Percentiles rank a stretch among this genome's conserved stretches.
Conservation (phyloP, 176 grass and related monocot genomes). For the Cymbopogon citratus region DNA sequence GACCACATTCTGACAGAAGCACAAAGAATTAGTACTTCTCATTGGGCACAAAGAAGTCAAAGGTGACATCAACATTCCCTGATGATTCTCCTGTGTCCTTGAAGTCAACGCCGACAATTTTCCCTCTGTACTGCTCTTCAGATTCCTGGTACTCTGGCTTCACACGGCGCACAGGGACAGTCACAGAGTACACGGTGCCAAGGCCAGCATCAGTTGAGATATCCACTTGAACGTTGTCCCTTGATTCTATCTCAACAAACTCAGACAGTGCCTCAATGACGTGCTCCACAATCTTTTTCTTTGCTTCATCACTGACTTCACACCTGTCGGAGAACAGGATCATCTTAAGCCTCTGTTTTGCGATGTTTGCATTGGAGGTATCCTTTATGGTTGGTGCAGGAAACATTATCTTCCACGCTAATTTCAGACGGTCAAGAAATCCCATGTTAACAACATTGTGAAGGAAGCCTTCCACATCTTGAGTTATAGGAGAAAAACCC, state of each 20-base stretch:
- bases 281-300: conserved; percentile 85
- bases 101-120: conserved; percentile 72
- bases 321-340: conserved; percentile 92
- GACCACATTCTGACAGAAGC: neutral
- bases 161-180: conserved; percentile 71
- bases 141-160: conserved; percentile 89
- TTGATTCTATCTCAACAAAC: conserved; percentile 89
- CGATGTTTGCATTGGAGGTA: conserved; percentile 83
- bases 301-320: conserved; percentile 84
- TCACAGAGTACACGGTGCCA: conserved; percentile 81
- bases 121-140: conserved; percentile 80
- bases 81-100: conserved; percentile 80
- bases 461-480: conserved; percentile 67
- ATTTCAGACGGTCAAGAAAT: conserved; percentile 68
- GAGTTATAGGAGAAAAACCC: conserved; percentile 44
- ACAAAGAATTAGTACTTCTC: conserved; percentile 43
- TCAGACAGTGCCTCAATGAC: conserved; percentile 66
- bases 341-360: conserved; percentile 96
- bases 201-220: conserved; percentile 78
- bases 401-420: conserved; percentile 87
- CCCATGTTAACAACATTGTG: conserved; percentile 59
- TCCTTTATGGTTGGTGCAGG: conserved; percentile 45
- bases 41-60: conserved; percentile 75
- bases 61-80: conserved; percentile 78
- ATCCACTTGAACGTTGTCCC: conserved; percentile 88